phyloP scores from a whole-genome alignment of 2,329 filamentous ascomycete species.

The Trichoderma sp. region DNA sequence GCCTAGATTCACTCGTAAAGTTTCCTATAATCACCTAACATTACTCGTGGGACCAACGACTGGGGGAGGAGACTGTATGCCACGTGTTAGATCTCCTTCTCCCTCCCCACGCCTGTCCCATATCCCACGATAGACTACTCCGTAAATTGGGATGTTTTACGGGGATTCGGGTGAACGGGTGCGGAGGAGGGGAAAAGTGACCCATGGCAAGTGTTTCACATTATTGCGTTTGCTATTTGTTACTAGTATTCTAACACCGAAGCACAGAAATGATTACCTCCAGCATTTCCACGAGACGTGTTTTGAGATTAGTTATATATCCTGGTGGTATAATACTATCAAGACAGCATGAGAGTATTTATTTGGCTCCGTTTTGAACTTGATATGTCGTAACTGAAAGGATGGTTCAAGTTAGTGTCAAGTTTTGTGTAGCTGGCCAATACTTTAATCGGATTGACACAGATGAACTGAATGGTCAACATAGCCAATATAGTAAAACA shows the following conservation, averaged over 20 bases:
- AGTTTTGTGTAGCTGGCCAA: background rate
- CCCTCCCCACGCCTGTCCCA: background rate
- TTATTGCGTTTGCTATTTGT: background rate
- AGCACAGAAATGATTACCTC: background rate
- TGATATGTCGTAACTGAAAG: background rate
- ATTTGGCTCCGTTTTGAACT: background rate
- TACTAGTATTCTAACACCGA: background rate
- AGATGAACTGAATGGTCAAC: background rate
- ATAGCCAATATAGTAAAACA: background rate
- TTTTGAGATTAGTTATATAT: background rate
- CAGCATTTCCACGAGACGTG: background rate
- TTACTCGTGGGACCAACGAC: background rate
- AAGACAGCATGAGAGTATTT: background rate
- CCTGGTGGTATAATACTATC: too few species aligned
- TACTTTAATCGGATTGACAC: background rate
- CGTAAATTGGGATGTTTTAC: background rate
- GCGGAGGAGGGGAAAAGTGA: background rate
- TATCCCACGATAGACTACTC: background rate
- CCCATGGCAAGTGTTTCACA: background rate
- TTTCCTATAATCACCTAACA: background rate
- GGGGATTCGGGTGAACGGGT: background rate
- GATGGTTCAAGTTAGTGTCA: too few species aligned
- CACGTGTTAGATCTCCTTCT: background rate
- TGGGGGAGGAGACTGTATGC: background rate
- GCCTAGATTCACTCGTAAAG: background rate